Conservation (phyloP, 495 filamentous ascomycete species). For the Articulospora tetracladia region DNA sequence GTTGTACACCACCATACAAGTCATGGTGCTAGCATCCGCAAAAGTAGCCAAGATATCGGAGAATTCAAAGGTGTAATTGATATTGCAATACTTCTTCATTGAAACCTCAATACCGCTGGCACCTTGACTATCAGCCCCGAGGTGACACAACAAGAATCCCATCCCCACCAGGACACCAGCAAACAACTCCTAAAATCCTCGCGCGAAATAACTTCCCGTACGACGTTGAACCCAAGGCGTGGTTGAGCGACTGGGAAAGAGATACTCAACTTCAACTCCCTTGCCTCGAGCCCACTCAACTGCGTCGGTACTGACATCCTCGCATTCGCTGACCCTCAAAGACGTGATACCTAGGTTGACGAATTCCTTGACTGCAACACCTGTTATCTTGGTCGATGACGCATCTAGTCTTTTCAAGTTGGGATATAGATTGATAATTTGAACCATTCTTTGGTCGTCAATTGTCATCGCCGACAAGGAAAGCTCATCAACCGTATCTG, state of each 20-base stretch:
- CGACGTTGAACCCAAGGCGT: background rate
- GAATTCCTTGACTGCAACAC: conserved; percentile 19
- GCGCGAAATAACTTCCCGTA: conserved; percentile 1
- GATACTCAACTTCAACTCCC: conserved; percentile 17
- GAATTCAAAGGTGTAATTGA: too few relatives aligned
- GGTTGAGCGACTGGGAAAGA: background rate
- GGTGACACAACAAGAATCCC: too few relatives aligned
- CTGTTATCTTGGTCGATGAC: conserved; percentile 20
- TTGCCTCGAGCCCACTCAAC: conserved; percentile 22
- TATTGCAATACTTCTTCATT: too few relatives aligned
- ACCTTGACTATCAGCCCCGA: too few relatives aligned
- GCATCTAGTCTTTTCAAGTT: conserved; percentile 19
- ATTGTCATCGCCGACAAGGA: conserved; percentile 6
- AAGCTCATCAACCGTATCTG: conserved; percentile 15
- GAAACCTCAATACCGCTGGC: too few relatives aligned
- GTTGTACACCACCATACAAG: too few relatives aligned
- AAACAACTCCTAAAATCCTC: background rate
- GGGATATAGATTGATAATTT: conserved; percentile 16
- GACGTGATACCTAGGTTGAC: conserved; percentile 16
- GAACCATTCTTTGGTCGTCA: conserved; percentile 7
- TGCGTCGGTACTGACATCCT: conserved; percentile 15
- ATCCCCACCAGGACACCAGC: background rate
- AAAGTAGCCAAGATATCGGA: too few relatives aligned
- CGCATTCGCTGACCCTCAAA: conserved; percentile 18
- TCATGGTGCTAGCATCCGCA: too few relatives aligned